These are phyloP conservation scores for Trichophyton rubrum DNA, from an alignment of 2,329 filamentous ascomycete species.

Conservation along the genomic window DNA sequence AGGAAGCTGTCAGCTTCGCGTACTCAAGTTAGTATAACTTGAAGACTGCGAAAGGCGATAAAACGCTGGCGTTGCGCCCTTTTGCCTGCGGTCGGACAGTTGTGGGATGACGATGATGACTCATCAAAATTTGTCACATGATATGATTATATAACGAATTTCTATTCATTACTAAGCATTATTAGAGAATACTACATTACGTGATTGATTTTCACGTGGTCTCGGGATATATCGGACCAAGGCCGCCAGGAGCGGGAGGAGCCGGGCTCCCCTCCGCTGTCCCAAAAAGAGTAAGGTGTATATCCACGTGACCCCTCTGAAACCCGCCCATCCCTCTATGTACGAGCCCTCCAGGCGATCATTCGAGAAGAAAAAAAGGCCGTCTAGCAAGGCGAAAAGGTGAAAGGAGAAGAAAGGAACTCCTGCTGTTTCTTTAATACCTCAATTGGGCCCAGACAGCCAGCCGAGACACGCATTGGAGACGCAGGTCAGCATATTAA, in stretches of 20 bases:
- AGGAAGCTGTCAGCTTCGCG: no score
- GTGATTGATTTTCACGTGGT: neutral
- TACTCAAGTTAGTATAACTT: no score
- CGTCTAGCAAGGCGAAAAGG: neutral
- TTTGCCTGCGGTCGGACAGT: no score
- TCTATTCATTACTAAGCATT: neutral
- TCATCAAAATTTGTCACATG: neutral
- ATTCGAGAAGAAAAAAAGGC: neutral
- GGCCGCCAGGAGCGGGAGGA: neutral
- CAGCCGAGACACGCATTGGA: neutral
- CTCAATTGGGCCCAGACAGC: neutral
- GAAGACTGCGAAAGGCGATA: no score
- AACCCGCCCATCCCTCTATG: no score
- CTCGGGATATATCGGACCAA: neutral
- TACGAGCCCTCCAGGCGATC: no score
- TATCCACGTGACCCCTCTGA: neutral
- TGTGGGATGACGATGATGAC: neutral
- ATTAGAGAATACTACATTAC: neutral
- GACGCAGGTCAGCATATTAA: slow-evolving; percentile 2
- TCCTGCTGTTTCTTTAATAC: neutral
- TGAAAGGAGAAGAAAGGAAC: neutral
- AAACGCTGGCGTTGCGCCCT: no score
- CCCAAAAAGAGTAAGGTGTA: neutral
- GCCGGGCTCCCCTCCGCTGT: neutral
- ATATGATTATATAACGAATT: neutral